phyloP scores from a whole-genome alignment of 73 alveolate species.

The Paramecium sexaurelia region DNA sequence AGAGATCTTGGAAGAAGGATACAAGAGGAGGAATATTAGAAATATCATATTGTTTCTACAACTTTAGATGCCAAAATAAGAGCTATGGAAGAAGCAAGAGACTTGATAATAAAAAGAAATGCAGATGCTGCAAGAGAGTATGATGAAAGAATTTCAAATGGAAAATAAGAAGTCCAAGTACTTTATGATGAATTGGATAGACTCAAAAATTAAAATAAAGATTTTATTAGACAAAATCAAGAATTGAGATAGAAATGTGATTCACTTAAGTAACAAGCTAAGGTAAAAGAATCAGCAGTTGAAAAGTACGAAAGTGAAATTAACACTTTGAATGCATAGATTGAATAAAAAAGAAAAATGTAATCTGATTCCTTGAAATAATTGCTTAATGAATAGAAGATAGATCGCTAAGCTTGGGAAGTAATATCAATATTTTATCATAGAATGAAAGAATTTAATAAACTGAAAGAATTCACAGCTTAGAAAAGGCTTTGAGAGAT shows the following conservation, averaged over 20 bases:
- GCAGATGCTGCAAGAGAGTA: conserved; percentile 63
- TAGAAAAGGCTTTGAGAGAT: conserved; percentile 54
- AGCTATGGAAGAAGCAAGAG: conserved; percentile 69
- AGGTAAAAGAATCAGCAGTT: conserved; percentile 59
- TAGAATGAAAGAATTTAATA: conserved; percentile 58
- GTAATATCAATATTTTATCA: not conserved
- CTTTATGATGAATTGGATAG: conserved; percentile 63
- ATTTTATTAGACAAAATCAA: conserved; percentile 46
- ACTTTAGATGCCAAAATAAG: conserved; percentile 65
- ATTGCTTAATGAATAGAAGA: conserved; percentile 51
- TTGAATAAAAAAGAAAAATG: conserved; percentile 61
- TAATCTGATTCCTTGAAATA: conserved; percentile 34
- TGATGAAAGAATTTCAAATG: conserved; percentile 61
- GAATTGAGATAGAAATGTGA: conserved; percentile 56
- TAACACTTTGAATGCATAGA: conserved; percentile 53
- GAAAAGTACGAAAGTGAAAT: conserved; percentile 64
- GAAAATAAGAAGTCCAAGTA: conserved; percentile 52
- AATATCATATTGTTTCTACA: conserved; percentile 30
- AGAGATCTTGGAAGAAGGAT: conserved; percentile 68
- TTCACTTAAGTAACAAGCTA: conserved; percentile 40
- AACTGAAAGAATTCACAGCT: conserved; percentile 17
- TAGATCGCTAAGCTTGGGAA: conserved; percentile 59
- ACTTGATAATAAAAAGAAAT: conserved; percentile 53
- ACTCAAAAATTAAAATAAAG: conserved; percentile 58
- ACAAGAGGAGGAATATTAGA: conserved; percentile 64